These are phyloP conservation scores for Malassezia furfur DNA, from an alignment of 1,284 basidiomycete species.

Conservation along the genomic window DNA sequence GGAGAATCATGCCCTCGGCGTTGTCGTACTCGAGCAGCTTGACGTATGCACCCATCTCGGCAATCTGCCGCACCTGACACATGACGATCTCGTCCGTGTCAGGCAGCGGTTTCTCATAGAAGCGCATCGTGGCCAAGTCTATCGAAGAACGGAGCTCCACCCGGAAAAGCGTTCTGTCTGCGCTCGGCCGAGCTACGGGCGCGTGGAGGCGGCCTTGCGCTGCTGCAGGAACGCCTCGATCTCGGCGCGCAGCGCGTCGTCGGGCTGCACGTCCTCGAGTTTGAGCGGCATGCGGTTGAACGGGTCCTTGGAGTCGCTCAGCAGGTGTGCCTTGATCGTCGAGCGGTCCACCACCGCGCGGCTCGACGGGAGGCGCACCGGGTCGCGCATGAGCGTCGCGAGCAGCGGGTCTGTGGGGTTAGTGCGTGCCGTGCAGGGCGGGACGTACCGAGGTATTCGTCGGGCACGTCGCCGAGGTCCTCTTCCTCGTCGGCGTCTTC, in stretches of 20 bases:
- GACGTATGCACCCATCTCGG: conserved; percentile 99
- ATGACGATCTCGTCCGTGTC: conserved; percentile 90
- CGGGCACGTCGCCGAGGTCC: conserved; percentile 84
- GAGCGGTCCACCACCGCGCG: conserved; percentile 70
- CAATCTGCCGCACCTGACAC: conserved; percentile 97
- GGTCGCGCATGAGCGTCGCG: conserved; percentile 90
- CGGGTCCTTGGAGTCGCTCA: conserved; percentile 68
- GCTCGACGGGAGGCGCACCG: conserved; percentile 80
- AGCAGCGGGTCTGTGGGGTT: conserved; percentile 68
- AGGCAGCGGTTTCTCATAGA: conserved; percentile 46
- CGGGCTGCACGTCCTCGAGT: conserved; percentile 48
- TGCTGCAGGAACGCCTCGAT: conserved; percentile 37
- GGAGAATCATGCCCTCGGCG: conserved; percentile 97
- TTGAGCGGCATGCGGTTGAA: conserved; percentile 50
- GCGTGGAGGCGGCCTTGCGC: conserved; percentile 10
- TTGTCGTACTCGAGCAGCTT: conserved; percentile 98
- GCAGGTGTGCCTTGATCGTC: conserved; percentile 87
- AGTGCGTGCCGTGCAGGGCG: background rate
- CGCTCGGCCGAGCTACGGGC: conserved; percentile 7
- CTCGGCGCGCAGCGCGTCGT: conserved; percentile 30
- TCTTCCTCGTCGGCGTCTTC: conserved; percentile 72
- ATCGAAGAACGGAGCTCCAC: conserved; percentile 1
- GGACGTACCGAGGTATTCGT: conserved; percentile 63
- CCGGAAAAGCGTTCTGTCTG: conserved; percentile 4
- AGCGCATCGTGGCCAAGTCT: conserved; percentile 33